These are phyloP conservation scores for Lepidium africanum DNA, from an alignment of 345 rosid genomes.

Conservation along the genomic window DNA sequence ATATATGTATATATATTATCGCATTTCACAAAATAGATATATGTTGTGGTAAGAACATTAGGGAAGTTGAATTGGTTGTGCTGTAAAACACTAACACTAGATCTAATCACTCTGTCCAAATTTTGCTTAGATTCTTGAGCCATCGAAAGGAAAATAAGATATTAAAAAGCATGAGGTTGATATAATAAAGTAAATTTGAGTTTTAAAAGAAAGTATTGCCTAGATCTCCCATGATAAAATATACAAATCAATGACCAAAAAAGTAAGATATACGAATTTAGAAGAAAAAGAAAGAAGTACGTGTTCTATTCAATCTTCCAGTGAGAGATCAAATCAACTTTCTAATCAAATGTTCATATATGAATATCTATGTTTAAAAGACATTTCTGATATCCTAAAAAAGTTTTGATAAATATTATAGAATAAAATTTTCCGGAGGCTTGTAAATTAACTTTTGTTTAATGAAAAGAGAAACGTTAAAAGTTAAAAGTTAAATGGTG, in stretches of 20 bases:
- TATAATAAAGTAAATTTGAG: neutral
- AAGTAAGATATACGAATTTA: neutral
- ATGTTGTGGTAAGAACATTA: neutral
- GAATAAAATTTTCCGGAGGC: too few relatives aligned
- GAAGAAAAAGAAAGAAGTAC: neutral
- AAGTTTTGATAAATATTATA: too few relatives aligned
- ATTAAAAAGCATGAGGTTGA: neutral
- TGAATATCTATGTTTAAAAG: too few relatives aligned
- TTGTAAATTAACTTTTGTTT: too few relatives aligned
- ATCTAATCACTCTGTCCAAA: conserved; percentile 2
- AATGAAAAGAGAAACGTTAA: too few relatives aligned
- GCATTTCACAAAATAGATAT: too few relatives aligned
- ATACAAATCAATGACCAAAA: neutral
- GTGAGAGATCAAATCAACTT: neutral
- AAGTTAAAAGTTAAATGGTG: too few relatives aligned
- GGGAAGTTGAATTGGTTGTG: conserved; percentile 7
- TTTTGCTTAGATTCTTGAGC: conserved; percentile 22
- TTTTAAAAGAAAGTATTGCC: neutral
- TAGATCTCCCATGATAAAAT: neutral
- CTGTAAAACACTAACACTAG: conserved; percentile 14
- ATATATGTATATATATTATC: too few relatives aligned
- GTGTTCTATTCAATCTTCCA: neutral
- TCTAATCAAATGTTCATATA: neutral
- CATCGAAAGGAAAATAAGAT: neutral
- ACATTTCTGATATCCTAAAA: too few relatives aligned